phyloP scores from a whole-genome alignment of 305 asterid genomes.

The Fraxinus velutina region DNA sequence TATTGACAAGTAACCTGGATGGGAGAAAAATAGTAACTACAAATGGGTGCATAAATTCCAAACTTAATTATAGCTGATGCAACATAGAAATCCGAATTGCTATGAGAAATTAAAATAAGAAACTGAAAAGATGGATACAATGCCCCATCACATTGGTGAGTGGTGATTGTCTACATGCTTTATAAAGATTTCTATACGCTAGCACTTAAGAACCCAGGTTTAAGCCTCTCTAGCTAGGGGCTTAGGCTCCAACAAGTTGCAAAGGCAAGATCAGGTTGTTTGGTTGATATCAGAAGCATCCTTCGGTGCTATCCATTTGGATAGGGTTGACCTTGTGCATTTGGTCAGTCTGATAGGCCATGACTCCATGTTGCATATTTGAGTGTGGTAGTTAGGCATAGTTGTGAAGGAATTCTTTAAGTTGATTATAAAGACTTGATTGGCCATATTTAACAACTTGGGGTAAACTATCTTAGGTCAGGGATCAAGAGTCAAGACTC shows the following conservation, averaged over 20 bases:
- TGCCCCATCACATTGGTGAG: neutral
- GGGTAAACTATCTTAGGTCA: neutral
- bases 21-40: conserved; percentile 1
- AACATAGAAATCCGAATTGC: neutral
- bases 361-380: neutral
- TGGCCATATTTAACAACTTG: neutral
- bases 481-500: neutral
- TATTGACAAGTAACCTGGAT: conserved; percentile 60
- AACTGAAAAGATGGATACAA: neutral
- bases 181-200: neutral
- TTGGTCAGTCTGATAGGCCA: neutral
- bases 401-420: neutral
- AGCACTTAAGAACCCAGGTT: neutral
- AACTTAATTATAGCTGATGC: neutral
- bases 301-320: neutral
- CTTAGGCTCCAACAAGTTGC: conserved; percentile 1
- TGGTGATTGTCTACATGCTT: neutral
- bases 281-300: neutral
- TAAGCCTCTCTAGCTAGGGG: neutral
- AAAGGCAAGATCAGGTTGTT: neutral
- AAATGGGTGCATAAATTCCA: neutral
- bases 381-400: neutral
- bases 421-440: neutral
- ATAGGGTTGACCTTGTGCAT: neutral
- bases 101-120: neutral